Percentiles rank a stretch among this genome's conserved stretches.
These are phyloP conservation scores for Coccomyxa sp. DNA, from an alignment of 139 green algal genomes.

Conservation along the genomic window DNA sequence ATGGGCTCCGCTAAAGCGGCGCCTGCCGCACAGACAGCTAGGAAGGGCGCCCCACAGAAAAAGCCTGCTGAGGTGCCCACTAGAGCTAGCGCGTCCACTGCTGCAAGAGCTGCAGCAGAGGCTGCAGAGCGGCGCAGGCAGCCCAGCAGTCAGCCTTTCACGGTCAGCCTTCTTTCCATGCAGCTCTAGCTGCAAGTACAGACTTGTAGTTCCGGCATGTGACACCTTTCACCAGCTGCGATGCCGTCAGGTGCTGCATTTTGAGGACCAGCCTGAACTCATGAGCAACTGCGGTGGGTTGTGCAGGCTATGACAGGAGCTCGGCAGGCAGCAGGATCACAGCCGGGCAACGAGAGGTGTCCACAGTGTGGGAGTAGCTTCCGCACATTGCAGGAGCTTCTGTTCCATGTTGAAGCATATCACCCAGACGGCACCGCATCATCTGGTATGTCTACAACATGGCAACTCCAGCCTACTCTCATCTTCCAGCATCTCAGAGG, in stretches of 20 bases:
- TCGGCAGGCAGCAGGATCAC: no score
- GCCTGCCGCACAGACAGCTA: not conserved
- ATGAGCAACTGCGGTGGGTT: no score
- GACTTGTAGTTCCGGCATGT: not conserved
- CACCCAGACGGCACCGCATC: slow-evolving; percentile 24
- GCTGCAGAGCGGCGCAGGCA: not conserved
- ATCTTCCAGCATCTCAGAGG: no score
- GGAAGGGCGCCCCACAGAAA: not conserved
- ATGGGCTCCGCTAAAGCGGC: not conserved
- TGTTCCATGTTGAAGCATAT: slow-evolving; percentile 37
- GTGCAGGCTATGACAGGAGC: no score
- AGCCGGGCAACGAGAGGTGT: no score
- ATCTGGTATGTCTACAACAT: no score
- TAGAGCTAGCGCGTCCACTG: not conserved
- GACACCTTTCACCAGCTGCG: no score
- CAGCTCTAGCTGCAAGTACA: not conserved
- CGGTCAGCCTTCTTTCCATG: not conserved
- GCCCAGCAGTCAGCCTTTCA: not conserved
- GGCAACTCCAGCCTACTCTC: no score
- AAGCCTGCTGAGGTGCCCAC: not conserved
- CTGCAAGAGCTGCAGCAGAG: not conserved
- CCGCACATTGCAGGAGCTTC: slow-evolving; percentile 34
- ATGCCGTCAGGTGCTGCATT: no score
- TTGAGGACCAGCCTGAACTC: no score
- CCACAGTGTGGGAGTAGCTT: slow-evolving; percentile 40